These are phyloP conservation scores for Solanum appendiculatum DNA, from an alignment of 257 asterid species.

Conservation along the genomic window DNA sequence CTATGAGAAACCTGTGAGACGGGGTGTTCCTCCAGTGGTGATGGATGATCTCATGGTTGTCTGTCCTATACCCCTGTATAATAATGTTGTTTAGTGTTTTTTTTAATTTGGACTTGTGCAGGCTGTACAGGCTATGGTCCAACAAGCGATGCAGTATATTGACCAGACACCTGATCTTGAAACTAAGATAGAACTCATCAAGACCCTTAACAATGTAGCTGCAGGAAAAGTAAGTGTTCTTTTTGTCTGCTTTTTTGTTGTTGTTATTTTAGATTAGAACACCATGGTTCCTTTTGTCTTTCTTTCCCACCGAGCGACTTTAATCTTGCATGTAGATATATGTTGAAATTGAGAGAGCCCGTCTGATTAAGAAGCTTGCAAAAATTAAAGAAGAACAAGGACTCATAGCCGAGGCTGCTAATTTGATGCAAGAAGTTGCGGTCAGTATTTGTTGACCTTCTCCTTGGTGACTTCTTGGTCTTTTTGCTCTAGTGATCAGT, in stretches of 20 bases:
- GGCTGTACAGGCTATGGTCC: constrained; percentile 99
- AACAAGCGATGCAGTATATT: constrained; percentile 87
- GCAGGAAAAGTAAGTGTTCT: constrained; percentile 72
- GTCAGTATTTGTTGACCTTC: constrained; percentile 16
- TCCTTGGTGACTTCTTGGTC: background rate
- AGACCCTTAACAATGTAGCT: constrained; percentile 82
- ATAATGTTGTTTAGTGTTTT: background rate
- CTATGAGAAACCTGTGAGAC: background rate
- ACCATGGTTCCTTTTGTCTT: background rate
- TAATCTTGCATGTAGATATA: constrained; percentile 44
- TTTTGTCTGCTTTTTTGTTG: background rate
- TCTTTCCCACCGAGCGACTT: background rate
- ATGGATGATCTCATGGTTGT: background rate
- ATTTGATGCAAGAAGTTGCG: constrained; percentile 99
- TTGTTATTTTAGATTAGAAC: background rate
- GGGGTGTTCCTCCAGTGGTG: background rate
- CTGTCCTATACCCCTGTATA: background rate
- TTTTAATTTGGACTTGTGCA: constrained; percentile 11
- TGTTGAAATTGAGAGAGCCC: constrained; percentile 98
- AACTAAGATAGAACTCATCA: constrained; percentile 78
- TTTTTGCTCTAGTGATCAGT: background rate
- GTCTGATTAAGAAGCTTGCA: constrained; percentile 86
- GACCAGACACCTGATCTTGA: constrained; percentile 95
- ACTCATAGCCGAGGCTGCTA: constrained; percentile 88
- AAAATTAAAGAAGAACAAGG: constrained; percentile 93